A percentile compares a stretch with the other conserved stretches of the same genome.
These are phyloP conservation scores for Syncephalastrum contaminatum DNA, from an alignment of 371 early-diverging fungal species.

Conservation along the genomic window DNA sequence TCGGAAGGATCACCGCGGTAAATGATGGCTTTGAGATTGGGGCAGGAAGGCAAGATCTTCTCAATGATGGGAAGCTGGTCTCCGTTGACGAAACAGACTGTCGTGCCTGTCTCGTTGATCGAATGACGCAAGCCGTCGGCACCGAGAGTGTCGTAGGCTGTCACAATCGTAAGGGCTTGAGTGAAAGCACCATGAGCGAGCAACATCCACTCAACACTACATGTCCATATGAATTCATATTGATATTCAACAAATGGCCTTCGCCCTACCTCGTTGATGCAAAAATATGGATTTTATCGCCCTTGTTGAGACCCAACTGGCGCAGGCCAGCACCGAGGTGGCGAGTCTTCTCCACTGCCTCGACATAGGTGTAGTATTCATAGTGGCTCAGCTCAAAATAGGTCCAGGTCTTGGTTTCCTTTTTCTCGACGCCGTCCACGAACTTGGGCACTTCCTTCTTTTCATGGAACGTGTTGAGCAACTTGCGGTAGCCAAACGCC, in stretches of 20 bases:
- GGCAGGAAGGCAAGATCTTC: constrained; percentile 48
- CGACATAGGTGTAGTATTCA: constrained; percentile 65
- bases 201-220: constrained; percentile 76
- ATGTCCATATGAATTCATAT: background rate
- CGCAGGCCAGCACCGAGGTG: constrained; percentile 67
- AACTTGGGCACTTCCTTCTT: constrained; percentile 73
- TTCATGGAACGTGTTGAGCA: constrained; percentile 66
- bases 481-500: constrained; percentile 68
- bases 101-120: constrained; percentile 66
- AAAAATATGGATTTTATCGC: constrained; percentile 69
- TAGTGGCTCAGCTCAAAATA: constrained; percentile 72
- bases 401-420: constrained; percentile 80
- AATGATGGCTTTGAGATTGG: constrained; percentile 65
- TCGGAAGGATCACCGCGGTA: constrained; percentile 66
- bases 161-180: constrained; percentile 69
- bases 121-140: constrained; percentile 66
- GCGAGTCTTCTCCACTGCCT: constrained; percentile 47
- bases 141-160: constrained; percentile 85
- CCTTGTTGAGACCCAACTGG: constrained; percentile 61
- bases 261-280: constrained; percentile 71
- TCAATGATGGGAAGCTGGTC: constrained; percentile 62
- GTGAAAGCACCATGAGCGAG: constrained; percentile 61
- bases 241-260: background rate
- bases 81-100: constrained; percentile 64
- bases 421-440: constrained; percentile 59